Percentiles rank a stretch among this genome's conserved stretches.
These are phyloP conservation scores for Lecanosticta acicola DNA, from an alignment of 2,329 filamentous ascomycete species.

Conservation along the genomic window DNA sequence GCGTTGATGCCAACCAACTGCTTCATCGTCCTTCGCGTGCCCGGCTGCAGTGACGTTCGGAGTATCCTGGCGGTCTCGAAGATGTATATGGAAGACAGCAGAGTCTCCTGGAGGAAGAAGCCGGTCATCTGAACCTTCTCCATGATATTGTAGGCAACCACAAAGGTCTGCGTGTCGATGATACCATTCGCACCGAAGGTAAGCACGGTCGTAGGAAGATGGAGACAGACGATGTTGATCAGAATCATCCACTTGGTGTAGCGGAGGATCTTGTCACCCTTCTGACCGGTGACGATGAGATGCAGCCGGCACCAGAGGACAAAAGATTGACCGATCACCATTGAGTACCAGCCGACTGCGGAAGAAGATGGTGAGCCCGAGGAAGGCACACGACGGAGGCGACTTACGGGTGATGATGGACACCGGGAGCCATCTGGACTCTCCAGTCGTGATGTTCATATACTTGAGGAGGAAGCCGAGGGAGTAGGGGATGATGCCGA, in stretches of 20 bases:
- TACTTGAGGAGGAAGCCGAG: slow-evolving; percentile 46
- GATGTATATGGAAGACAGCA: slow-evolving; percentile 30
- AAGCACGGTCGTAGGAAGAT: slow-evolving; percentile 51
- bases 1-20: slow-evolving; percentile 36
- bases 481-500: slow-evolving; percentile 44
- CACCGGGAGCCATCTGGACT: slow-evolving; percentile 19
- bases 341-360: slow-evolving; percentile 53
- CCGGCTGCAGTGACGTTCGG: slow-evolving; percentile 13
- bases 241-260: slow-evolving; percentile 55
- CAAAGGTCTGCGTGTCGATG: slow-evolving; percentile 26
- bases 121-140: slow-evolving; percentile 43
- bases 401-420: slow-evolving; percentile 45
- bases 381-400: slow-evolving; percentile 15
- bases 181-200: slow-evolving; percentile 48
- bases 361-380: neutral
- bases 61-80: slow-evolving; percentile 26
- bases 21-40: slow-evolving; percentile 28
- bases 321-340: slow-evolving; percentile 50
- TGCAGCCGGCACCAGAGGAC: slow-evolving; percentile 60
- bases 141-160: slow-evolving; percentile 38
- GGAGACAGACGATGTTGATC: slow-evolving; percentile 48
- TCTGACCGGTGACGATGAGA: slow-evolving; percentile 44
- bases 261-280: slow-evolving; percentile 45
- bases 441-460: slow-evolving; percentile 34
- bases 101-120: slow-evolving; percentile 39